A percentile compares a stretch with the other conserved stretches of the same genome.
Evolutionary conservation across 306 rosid genomes (phyloP).

Genomic region (Mimosa pudica): DNA sequence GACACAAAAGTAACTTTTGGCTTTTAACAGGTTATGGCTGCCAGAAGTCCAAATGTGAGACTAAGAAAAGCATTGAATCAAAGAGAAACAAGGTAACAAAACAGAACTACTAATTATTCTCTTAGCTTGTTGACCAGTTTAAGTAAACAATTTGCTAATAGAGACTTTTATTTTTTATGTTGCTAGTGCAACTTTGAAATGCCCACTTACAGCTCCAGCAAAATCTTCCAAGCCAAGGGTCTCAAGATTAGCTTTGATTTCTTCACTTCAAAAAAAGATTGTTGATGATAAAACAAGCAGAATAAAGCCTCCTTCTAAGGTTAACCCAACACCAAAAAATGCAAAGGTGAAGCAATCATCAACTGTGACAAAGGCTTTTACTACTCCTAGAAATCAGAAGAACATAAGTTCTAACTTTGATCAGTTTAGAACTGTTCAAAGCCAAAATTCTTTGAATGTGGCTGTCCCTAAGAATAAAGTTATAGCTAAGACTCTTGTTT

Average conservation of each 20-base stretch:
- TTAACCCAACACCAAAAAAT: constrained; percentile 59
- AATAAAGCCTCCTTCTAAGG: constrained; percentile 49
- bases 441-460: constrained; percentile 48
- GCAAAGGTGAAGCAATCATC: constrained; percentile 60
- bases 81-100: constrained; percentile 55
- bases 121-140: not conserved
- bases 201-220: constrained; percentile 85
- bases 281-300: constrained; percentile 37
- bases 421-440: constrained; percentile 74
- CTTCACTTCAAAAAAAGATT: constrained; percentile 63
- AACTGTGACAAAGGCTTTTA: constrained; percentile 59
- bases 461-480: constrained; percentile 60
- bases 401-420: constrained; percentile 49
- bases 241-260: constrained; percentile 67
- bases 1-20: constrained; percentile 22
- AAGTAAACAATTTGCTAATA: not conserved
- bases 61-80: constrained; percentile 55
- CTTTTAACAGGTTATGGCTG: constrained; percentile 82
- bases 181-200: constrained; percentile 59
- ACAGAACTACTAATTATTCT: not conserved
- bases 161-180: not conserved
- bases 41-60: constrained; percentile 88
- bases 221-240: constrained; percentile 70
- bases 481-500: constrained; percentile 69
- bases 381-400: constrained; percentile 80